Percentiles rank a stretch among this genome's conserved stretches.
phyloP scores from a whole-genome alignment of 1,284 basidiomycete species.

The Tilletia horrida region DNA sequence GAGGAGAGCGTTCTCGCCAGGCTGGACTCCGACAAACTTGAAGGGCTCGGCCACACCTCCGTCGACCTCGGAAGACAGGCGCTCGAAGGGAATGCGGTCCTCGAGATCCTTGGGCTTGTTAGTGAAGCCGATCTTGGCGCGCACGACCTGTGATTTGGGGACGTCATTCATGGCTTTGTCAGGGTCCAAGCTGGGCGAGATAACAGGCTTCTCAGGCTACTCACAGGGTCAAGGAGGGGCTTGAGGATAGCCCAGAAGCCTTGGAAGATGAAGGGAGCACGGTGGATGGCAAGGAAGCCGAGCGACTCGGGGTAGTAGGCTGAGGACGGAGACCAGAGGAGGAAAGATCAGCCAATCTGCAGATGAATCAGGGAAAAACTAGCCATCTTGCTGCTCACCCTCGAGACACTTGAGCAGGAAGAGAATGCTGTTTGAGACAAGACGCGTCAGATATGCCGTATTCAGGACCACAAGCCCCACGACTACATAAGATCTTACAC shows the following conservation, averaged over 20 bases:
- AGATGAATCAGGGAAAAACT: not conserved
- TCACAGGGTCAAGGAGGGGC: constrained; percentile 9
- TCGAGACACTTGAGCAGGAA: constrained; percentile 10
- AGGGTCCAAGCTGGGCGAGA: too few relatives aligned
- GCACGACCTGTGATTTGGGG: constrained; percentile 43
- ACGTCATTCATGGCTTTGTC: too few relatives aligned
- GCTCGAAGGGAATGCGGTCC: constrained; percentile 42
- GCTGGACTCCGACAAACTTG: constrained; percentile 35
- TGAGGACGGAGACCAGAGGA: not conserved
- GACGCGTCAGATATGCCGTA: too few relatives aligned
- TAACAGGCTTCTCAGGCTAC: not conserved
- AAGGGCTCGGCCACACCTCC: constrained; percentile 36
- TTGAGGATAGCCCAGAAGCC: constrained; percentile 29
- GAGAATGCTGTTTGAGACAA: not conserved
- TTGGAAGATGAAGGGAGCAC: constrained; percentile 56
- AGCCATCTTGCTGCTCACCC: not conserved
- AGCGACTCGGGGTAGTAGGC: constrained; percentile 57
- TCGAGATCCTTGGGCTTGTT: constrained; percentile 46
- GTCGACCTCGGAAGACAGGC: constrained; percentile 35
- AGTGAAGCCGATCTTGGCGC: constrained; percentile 42
- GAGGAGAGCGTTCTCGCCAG: constrained; percentile 53
- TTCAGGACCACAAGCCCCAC: too few relatives aligned
- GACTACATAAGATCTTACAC: too few relatives aligned
- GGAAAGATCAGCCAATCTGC: not conserved
- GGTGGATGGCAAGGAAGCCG: constrained; percentile 54